Percentiles rank a stretch among this genome's conserved stretches.
phyloP scores from a whole-genome alignment of 441 rosid genomes.

The Populus hybrid region DNA sequence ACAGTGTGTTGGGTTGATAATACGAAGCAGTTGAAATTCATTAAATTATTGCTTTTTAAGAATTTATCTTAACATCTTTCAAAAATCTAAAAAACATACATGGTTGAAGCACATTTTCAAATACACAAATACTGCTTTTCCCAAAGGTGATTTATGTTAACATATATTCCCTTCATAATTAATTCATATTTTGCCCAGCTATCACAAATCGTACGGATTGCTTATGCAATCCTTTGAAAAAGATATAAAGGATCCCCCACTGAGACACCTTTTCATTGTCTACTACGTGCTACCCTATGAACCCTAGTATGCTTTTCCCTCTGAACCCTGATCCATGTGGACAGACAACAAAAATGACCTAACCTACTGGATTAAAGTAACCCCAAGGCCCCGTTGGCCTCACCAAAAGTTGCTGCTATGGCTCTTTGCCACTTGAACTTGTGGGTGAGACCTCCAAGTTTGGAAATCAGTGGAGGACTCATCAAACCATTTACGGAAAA shows the following conservation, averaged over 20 bases:
- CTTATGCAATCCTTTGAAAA: conserved; percentile 20
- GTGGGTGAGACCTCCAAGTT: conserved; percentile 34
- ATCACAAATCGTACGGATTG: conserved; percentile 33
- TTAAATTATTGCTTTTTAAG: no score
- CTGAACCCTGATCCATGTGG: conserved; percentile 39
- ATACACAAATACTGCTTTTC: no score
- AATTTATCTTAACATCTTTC: no score
- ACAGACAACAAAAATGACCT: conserved; percentile 34
- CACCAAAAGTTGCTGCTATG: conserved; percentile 23
- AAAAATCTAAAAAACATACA: no score
- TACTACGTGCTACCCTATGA: conserved; percentile 43
- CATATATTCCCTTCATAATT: no score
- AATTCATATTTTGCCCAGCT: background rate
- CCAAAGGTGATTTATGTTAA: no score
- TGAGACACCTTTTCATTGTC: conserved; percentile 43
- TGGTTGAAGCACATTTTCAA: no score
- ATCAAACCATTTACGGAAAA: conserved; percentile 17
- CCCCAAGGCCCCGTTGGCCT: conserved; percentile 13
- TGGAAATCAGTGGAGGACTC: conserved; percentile 24
- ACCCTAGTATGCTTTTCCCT: no score
- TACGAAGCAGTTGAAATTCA: no score
- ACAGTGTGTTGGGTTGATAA: no score
- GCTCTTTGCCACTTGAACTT: conserved; percentile 20
- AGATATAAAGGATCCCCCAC: conserved; percentile 61
- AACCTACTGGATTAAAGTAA: conserved; percentile 36